Base-by-base conservation (phyloP, 768 basidiomycete genomes). In the Sistotremastrum niveocremeum region DNA sequence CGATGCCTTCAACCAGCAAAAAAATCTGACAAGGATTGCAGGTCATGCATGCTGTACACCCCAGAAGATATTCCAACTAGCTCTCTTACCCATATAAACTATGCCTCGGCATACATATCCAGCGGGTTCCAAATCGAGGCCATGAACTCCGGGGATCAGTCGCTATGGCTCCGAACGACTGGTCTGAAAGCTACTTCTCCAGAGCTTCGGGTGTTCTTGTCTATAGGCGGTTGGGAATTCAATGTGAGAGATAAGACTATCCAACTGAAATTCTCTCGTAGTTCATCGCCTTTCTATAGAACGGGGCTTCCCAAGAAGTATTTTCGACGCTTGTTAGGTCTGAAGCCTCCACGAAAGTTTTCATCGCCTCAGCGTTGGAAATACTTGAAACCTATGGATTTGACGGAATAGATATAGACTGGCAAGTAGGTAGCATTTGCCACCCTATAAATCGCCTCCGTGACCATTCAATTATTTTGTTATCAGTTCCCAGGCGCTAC, bases 341-440 rank as follows among this genome's bases (percentile, higher is more conserved):
- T 20, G 20, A 20, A 20, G 20, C 20, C 20, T 20, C 20, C 20
- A 20, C 20, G 20, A 20, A 20, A 20, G 20, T 20, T 20, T 20
- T 20, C 20, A 20, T 20, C 20, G 20, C 20, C 20, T 20, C 20
- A 20, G 20, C 20, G 20, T 20, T 20, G 20, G 20, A 28, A 33
- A 12, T 45, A 9, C 29, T 45, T 9, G 34, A 45, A 29, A 9
- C 44, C 9, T 45, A 37, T 29, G 44, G 44, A 12, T 45, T 45
- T 29, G 44, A 45, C 12, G 44, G 44, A 6, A 20, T 20, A 20
- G 20, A 20, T 20, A 20, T 20, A 20, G 20, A 20, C 20, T 20
- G 20, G 20, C 20, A 20, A 37, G 44, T 41, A n/a, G 32, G n/a
- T 29, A 29, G 9, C 28, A 9, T 20, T 20, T 29, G 28, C 32